Evolutionary conservation across 345 rosid genomes (phyloP).

Genomic region (Moringa oleifera): DNA sequence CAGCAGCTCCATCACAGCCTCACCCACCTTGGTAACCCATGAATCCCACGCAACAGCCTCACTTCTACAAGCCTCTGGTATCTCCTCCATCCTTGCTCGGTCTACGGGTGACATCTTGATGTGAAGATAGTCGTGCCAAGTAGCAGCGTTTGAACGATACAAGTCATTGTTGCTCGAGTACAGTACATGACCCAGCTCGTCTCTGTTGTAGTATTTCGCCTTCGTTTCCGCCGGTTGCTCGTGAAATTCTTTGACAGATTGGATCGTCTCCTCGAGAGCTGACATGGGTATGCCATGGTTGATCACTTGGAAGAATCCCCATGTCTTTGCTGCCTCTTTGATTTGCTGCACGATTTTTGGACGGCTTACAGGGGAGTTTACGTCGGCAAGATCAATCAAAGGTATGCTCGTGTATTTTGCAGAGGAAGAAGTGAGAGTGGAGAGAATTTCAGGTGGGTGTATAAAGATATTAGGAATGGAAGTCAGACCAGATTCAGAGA

Average conservation of each 20-base stretch:
- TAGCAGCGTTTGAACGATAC: constrained; percentile 25
- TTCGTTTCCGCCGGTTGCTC: constrained; percentile 25
- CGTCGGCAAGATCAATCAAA: background rate
- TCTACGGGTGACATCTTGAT: constrained; percentile 21
- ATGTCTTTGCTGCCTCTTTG: constrained; percentile 19
- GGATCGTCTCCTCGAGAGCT: constrained; percentile 17
- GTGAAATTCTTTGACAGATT: constrained; percentile 25
- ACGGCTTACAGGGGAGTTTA: background rate
- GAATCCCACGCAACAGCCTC: constrained; percentile 28
- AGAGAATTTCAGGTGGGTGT: background rate
- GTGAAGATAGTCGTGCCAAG: constrained; percentile 31
- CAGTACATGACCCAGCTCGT: constrained; percentile 12
- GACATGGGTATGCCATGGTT: constrained; percentile 9
- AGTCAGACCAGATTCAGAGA: background rate
- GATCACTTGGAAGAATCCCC: constrained; percentile 21
- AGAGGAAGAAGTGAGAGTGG: background rate
- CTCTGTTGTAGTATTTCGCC: constrained; percentile 25
- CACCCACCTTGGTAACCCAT: constrained; percentile 22
- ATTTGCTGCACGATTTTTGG: background rate
- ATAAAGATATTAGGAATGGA: background rate
- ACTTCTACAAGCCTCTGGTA: constrained; percentile 23
- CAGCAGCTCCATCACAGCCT: constrained; percentile 35
- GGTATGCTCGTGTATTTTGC: background rate
- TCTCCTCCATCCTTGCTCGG: constrained; percentile 12
- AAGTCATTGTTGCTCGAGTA: constrained; percentile 31